These are phyloP conservation scores for Chalciporus chontae DNA, from an alignment of 768 basidiomycete genomes.

Conservation along the genomic window DNA sequence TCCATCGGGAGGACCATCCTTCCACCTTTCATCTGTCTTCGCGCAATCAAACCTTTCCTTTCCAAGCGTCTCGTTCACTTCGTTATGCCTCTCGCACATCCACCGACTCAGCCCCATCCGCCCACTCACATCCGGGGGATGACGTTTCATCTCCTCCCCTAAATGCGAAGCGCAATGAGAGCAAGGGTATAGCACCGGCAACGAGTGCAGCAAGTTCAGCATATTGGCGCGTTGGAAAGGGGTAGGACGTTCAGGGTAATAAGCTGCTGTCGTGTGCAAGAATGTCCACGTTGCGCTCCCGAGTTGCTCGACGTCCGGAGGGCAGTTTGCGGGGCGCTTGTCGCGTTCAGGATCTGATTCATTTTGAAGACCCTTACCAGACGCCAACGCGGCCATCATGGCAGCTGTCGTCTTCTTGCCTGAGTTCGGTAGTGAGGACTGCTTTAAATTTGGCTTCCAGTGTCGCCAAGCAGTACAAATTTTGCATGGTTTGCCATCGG, in stretches of 20 bases:
- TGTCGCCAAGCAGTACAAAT: slow-evolving; percentile 79
- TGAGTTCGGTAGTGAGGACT: slow-evolving; percentile 19
- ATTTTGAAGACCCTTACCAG: slow-evolving; percentile 27
- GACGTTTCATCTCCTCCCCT: slow-evolving; percentile 56
- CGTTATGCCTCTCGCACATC: slow-evolving; percentile 92
- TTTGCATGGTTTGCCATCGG: slow-evolving; percentile 95
- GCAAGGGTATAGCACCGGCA: slow-evolving; percentile 89
- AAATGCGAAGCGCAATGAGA: slow-evolving; percentile 81
- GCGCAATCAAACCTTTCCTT: slow-evolving; percentile 81
- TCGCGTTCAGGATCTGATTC: slow-evolving; percentile 24
- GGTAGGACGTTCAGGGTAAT: slow-evolving; percentile 85
- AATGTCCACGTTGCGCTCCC: slow-evolving; percentile 97
- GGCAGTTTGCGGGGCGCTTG: slow-evolving; percentile 64
- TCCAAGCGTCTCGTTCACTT: slow-evolving; percentile 83
- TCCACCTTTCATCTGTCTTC: slow-evolving; percentile 87
- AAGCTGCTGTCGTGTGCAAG: slow-evolving; percentile 91
- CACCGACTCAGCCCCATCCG: slow-evolving; percentile 68
- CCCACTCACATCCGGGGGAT: slow-evolving; percentile 78
- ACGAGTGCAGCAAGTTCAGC: slow-evolving; percentile 70
- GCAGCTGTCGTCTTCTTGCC: slow-evolving; percentile 30
- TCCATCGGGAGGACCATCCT: slow-evolving; percentile 83
- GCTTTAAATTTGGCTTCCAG: slow-evolving; percentile 55
- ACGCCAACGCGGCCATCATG: slow-evolving; percentile 34
- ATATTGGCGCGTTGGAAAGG: slow-evolving; percentile 77
- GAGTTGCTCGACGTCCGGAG: slow-evolving; percentile 85